Conservation (phyloP, 768 basidiomycete genomes). For the Mrakia blollopis region DNA sequence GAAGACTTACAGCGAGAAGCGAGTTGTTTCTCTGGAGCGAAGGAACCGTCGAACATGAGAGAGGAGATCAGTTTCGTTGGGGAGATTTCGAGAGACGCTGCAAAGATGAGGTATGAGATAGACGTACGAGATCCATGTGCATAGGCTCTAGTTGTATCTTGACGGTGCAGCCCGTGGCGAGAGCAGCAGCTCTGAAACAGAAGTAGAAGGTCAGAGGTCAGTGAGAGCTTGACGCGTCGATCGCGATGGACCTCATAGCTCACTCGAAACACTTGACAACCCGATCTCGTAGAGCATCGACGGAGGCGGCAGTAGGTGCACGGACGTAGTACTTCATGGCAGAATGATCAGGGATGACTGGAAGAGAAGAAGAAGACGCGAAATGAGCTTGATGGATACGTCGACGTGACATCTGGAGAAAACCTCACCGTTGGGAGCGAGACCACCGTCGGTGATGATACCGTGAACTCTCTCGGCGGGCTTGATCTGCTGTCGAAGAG, state of each 20-base stretch:
- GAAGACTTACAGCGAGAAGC: conserved; percentile 4
- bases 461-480: conserved; percentile 77
- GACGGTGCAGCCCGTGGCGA: conserved; percentile 35
- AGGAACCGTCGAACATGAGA: too few relatives aligned
- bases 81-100: too few relatives aligned
- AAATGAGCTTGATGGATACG: not conserved
- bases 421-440: conserved; percentile 62
- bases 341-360: conserved; percentile 72
- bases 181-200: conserved; percentile 34
- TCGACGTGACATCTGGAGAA: too few relatives aligned
- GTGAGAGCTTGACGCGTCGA: not conserved
- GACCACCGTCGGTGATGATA: conserved; percentile 63
- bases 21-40: conserved; percentile 15
- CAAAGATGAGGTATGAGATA: too few relatives aligned
- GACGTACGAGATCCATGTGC: conserved; percentile 28
- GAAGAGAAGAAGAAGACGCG: not conserved
- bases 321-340: conserved; percentile 64
- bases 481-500: conserved; percentile 78
- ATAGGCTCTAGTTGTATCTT: conserved; percentile 31
- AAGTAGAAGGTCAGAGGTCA: not conserved
- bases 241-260: not conserved
- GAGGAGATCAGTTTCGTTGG: too few relatives aligned
- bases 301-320: conserved; percentile 61
- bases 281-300: conserved; percentile 55
- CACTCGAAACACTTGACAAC: conserved; percentile 52